These are phyloP conservation scores for Termitomyces sp. DNA, from an alignment of 768 basidiomycete species.

Conservation along the genomic window DNA sequence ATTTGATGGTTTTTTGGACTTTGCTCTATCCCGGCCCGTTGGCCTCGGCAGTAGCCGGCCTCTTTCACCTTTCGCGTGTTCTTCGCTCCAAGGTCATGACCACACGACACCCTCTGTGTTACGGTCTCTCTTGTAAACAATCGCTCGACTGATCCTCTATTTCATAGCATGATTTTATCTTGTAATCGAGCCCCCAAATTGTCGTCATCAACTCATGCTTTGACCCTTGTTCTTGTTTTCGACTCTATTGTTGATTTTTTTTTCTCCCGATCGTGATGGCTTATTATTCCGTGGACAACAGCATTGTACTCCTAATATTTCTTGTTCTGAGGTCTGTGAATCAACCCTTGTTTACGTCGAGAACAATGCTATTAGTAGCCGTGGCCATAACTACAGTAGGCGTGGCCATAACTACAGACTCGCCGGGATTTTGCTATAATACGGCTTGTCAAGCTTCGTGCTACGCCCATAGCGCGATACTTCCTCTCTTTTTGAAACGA, in stretches of 20 bases:
- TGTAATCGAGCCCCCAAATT: neutral
- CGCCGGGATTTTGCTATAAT: neutral
- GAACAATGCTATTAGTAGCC: neutral
- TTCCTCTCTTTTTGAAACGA: neutral
- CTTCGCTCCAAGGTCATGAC: too few species aligned
- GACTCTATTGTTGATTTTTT: neutral
- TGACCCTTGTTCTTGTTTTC: conserved; percentile 3
- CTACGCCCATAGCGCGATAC: neutral
- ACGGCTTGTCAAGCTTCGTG: neutral
- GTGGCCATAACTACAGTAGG: too few species aligned
- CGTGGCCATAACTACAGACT: conserved; percentile 1
- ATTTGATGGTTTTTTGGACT: neutral
- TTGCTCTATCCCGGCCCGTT: neutral
- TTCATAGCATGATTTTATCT: neutral
- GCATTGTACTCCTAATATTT: neutral
- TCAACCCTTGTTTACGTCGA: neutral
- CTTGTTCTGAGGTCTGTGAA: conserved; percentile 4
- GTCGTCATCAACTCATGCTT: neutral
- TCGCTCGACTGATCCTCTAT: neutral
- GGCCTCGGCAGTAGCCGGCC: neutral
- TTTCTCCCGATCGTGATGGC: neutral
- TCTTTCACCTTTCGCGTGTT: too few species aligned
- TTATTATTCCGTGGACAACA: neutral
- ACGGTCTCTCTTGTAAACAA: neutral
- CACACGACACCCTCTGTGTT: neutral